A percentile compares a stretch with the other conserved stretches of the same genome.
Evolutionary conservation across 225 moss, liverwort and hornwort genomes (phyloP).

Genomic region (Anthoceros angustus): DNA sequence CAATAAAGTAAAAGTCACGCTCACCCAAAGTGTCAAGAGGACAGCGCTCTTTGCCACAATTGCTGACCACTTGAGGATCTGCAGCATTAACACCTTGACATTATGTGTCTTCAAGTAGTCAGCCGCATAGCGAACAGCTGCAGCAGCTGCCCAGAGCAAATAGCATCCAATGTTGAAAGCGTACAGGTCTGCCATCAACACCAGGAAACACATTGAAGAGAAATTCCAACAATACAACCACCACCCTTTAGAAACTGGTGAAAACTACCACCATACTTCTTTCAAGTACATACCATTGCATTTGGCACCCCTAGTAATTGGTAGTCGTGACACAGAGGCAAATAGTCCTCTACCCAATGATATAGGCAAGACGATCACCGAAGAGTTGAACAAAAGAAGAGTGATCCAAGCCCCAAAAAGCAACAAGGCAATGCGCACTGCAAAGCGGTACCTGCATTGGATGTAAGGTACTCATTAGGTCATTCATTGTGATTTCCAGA

Average conservation of each 20-base stretch:
- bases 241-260: background rate
- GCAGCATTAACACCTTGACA: conserved; percentile 63
- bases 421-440: conserved; percentile 53
- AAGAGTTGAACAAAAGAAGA: conserved; percentile 59
- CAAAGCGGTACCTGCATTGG: conserved; percentile 57
- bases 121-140: conserved; percentile 73
- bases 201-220: background rate
- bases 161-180: conserved; percentile 99
- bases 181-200: conserved; percentile 50
- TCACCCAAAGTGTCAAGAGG: conserved; percentile 80
- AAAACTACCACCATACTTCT: background rate
- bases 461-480: background rate
- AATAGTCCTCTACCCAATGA: conserved; percentile 77
- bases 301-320: conserved; percentile 76
- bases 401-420: conserved; percentile 78
- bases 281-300: conserved; percentile 58
- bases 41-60: conserved; percentile 88
- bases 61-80: conserved; percentile 93
- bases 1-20: conserved; percentile 7
- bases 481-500: too few species aligned
- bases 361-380: conserved; percentile 75
- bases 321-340: conserved; percentile 62
- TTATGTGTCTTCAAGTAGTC: conserved; percentile 77
- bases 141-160: conserved; percentile 80
- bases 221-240: conserved; percentile 37